Base-by-base conservation (phyloP, 495 filamentous ascomycete species). In the Glonium stellatum region DNA sequence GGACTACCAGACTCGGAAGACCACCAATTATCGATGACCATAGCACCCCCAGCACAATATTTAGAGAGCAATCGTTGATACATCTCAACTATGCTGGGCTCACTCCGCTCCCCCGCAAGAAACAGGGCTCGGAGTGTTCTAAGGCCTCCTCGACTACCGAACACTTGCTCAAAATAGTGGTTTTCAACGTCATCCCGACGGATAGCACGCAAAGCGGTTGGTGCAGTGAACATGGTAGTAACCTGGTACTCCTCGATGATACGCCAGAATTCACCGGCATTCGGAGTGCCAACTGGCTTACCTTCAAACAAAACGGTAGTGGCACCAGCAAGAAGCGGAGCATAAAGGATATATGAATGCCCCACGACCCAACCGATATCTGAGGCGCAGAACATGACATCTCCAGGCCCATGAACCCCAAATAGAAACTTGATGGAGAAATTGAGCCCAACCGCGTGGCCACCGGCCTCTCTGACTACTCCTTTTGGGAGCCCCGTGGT, bases 11-110 rank as follows among this genome's bases (percentile, higher is more conserved):
- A 89, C 72, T 96, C 92, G 1, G 89, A 92, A 3, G 88, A 92
- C 92, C 92, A 97, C 92, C 92, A 97, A 69, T 96, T 95, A 70
- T 97, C 92, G 53, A 96, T 78, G 15, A 96, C 88, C 27, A 80
- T 75, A 0, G 89, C 84, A 31, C 80, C 79, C 0, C 73, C 74
- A 0, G 83, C 82, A 39, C 81, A 85, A 63, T 89, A 83, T 54
- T 79, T 75, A 11, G 74, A 65, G 1, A 96, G 75, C 0, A 95
- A 78, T 5, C 83, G 75, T 65, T 91, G 86, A 59, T 91, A 96
- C 69, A 87, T 83, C 10, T 78, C 80, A 2, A 97, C 80, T 67
- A 97, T 90, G 54, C 84, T 86, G 5, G 92, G 91, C 67, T 97
- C 92, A 58, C 88, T 93, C 15, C 91, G 78, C 67, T 97, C 92